Base-by-base conservation (phyloP, 1,139 yeast genomes). In the Yamadazyma buinensis region DNA sequence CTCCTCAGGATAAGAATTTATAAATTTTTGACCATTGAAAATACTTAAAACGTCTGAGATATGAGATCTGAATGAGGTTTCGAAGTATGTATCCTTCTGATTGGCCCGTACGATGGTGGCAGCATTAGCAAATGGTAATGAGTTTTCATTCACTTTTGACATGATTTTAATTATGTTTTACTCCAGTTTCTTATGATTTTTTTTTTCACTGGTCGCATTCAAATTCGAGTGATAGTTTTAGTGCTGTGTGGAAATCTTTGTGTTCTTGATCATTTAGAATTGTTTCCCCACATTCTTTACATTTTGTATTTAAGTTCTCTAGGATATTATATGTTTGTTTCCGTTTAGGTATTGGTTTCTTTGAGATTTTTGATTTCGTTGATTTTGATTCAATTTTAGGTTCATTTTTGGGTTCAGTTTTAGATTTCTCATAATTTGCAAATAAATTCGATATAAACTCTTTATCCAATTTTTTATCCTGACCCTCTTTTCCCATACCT, bases 31-130 rank as follows among this genome's bases (percentile, higher is more conserved):
- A 9, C 94, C 94, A 48, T 71, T 73, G 43, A 76, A 43, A 17
- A 72, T 55, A 42, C 74, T 79, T 5, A 82, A 44, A 0, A 77
- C 75, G 17, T 79, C 82, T 30, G 68, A 74, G 7, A 88, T 44
- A 41, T 82, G 79, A 2, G 64, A 58, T 22, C 73, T 61, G 14
- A 85, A 61, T 2, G 75, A 57, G 0, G 75, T 62, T 49, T 82
- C 84, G 31, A 84, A 77, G 47, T 81, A 84, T 2, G 77, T 72
- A 57, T 90, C 97, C 54, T 90, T 90, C 51, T 88, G 97, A 54
- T 85, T 82, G 4, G 97, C 88, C 40, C 96, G 72, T 26, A 88
- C 75, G 64, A 68, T 67, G 0, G 74, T 67, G 9, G 75, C 73
- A 2, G 75, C 69, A 44, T 69, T 72, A 9, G 75, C 74, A 49